Percentiles rank a stretch among this genome's conserved stretches.
These are phyloP conservation scores for Helicocarpus griseus DNA, from an alignment of 2,329 filamentous ascomycete genomes.

Conservation along the genomic window DNA sequence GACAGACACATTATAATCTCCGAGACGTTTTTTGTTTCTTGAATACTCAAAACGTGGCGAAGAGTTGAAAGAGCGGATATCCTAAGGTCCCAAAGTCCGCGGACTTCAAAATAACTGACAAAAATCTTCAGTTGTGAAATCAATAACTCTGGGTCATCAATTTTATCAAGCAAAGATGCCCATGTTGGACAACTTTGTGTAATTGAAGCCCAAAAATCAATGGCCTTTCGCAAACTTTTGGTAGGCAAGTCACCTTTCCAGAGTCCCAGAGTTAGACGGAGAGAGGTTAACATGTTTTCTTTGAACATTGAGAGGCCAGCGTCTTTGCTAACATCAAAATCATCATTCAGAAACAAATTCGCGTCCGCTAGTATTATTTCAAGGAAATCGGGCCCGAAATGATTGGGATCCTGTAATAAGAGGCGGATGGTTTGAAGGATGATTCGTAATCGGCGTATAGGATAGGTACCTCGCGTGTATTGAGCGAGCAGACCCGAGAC, in stretches of 20 bases:
- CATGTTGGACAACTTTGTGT: conserved; percentile 35
- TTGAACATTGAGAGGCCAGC: conserved; percentile 18
- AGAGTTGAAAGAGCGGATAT: conserved; percentile 42
- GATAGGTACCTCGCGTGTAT: conserved; percentile 22
- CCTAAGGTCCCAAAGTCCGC: conserved; percentile 43
- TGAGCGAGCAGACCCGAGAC: conserved; percentile 25
- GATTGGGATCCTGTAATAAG: conserved; percentile 23
- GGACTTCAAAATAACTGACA: conserved; percentile 48
- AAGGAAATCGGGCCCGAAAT: conserved; percentile 19
- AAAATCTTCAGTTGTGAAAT: conserved; percentile 43
- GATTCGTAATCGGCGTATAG: conserved; percentile 29
- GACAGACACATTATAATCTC: conserved; percentile 35
- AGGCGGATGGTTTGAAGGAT: conserved; percentile 27
- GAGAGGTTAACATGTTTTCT: conserved; percentile 24
- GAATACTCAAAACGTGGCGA: conserved; percentile 39
- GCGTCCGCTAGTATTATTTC: conserved; percentile 21
- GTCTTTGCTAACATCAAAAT: conserved; percentile 18
- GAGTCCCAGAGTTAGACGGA: conserved; percentile 26
- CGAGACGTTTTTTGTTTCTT: conserved; percentile 25
- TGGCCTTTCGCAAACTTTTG: conserved; percentile 20
- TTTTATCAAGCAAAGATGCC: conserved; percentile 29
- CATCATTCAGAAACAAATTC: conserved; percentile 11
- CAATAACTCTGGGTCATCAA: conserved; percentile 45
- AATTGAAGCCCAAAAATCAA: conserved; percentile 32
- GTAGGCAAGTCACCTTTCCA: conserved; percentile 22